Evolutionary conservation across 805 yeast species (phyloP), one percentile per base, ranked within the genome.

Genomic region (Grigorovia yakushimaensis): DNA sequence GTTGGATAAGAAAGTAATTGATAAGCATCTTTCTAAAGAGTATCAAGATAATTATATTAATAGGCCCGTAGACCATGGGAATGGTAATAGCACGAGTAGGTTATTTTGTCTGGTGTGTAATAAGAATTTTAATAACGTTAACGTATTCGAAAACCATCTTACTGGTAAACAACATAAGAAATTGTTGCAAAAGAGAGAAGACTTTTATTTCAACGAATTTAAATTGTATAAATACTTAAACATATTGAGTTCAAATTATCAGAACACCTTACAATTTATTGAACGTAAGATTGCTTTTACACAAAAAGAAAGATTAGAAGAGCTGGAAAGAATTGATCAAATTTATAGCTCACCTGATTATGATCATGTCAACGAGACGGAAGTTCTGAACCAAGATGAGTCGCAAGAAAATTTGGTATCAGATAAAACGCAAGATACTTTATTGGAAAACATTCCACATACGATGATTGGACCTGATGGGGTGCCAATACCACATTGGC

Each of bases 401-500:
- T 7, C 33, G 13, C 15, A 27, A 27, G 13, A 10, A 27, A 15
- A 27, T 27, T 27, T 15, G n/a, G 13, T 3, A 11, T 41, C 43
- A 11, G 10, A 33, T 8, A 15, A 33, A n/a, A 33, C 9, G 9
- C 10, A 10, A 15, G 13, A 33, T 15, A 33, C 7, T 13, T n/a
- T 39, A 9, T 37, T 48, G 6, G 49, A 42, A 13, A 47, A 47
- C 9, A 41, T 53, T 3, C 68, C 77, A 47, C 77, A 82, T 47
- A 63, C 86, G 47, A 95, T 96, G 0, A 45, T 86, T 0, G 98
- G 95, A 0, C 76, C 85, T 18, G 97, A 89, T 64, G 97, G 97
- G 0, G 76, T 74, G 39, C 97, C 97, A 0, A 87, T 93, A 24
- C 98, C 98, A 1, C 79, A 73, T 47, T 93, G 98, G 98, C 70